Percentiles rank a stretch among this genome's conserved stretches.
Evolutionary conservation across 805 yeast species (phyloP).

Genomic region (Wickerhamiella kurtzmanii): DNA sequence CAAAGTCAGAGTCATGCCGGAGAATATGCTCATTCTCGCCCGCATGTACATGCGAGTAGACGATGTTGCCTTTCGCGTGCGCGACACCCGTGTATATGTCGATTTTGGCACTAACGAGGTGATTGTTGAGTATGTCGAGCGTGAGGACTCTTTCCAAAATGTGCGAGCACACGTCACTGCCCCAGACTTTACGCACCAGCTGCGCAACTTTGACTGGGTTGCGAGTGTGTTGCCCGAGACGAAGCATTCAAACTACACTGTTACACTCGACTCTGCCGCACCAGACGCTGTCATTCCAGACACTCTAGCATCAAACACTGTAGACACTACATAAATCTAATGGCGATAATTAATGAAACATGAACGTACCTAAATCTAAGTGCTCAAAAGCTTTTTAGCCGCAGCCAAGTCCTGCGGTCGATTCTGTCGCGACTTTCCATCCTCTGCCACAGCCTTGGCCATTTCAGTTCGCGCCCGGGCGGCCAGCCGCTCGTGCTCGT

Average conservation of each 20-base stretch:
- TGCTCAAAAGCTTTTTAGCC: constrained; percentile 20
- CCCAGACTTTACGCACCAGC: constrained; percentile 52
- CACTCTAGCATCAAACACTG: too few species aligned
- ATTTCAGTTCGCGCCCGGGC: not conserved
- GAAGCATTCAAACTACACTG: not conserved
- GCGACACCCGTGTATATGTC: constrained; percentile 73
- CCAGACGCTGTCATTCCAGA: constrained; percentile 3
- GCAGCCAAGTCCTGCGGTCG: constrained; percentile 17
- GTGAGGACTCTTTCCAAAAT: constrained; percentile 41
- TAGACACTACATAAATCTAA: too few species aligned
- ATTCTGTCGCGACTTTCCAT: not conserved
- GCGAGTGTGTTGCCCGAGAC: constrained; percentile 9
- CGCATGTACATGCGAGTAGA: constrained; percentile 82
- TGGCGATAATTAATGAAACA: too few species aligned
- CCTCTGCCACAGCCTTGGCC: not conserved
- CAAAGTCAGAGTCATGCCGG: constrained; percentile 81
- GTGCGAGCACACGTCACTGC: constrained; percentile 34
- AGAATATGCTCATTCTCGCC: constrained; percentile 56
- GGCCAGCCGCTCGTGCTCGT: not conserved
- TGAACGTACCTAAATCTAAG: not conserved
- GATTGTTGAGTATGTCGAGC: constrained; percentile 64
- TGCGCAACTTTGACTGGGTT: constrained; percentile 84
- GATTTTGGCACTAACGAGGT: constrained; percentile 55
- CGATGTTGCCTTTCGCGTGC: constrained; percentile 67
- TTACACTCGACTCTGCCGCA: constrained; percentile 19